These are phyloP conservation scores for Sisymbrium irio DNA, from an alignment of 345 rosid genomes.

Conservation along the genomic window DNA sequence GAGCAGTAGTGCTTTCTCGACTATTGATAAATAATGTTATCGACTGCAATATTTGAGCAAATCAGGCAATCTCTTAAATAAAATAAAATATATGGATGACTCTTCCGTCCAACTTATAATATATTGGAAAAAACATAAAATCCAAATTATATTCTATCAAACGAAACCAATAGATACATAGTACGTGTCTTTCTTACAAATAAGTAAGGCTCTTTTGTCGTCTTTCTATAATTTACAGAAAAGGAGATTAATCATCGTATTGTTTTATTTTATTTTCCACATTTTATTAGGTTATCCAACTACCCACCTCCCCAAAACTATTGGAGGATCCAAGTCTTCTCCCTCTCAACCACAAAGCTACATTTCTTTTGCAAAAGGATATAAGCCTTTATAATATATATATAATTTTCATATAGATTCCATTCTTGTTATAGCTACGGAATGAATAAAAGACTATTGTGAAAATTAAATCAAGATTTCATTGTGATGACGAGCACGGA, in stretches of 20 bases:
- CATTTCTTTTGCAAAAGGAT: background rate
- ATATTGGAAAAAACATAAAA: background rate
- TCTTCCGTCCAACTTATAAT: conserved; percentile 11
- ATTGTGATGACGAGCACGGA: background rate
- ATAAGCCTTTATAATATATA: background rate
- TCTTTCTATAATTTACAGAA: conserved; percentile 2
- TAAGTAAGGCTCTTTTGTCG: background rate
- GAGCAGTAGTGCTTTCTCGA: conserved; percentile 29
- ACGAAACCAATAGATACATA: background rate
- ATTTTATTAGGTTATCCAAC: conserved; percentile 31
- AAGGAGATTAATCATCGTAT: background rate
- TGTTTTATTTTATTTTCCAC: background rate
- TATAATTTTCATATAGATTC: background rate
- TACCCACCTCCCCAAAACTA: conserved; percentile 36
- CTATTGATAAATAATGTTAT: background rate
- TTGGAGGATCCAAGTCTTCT: conserved; percentile 36
- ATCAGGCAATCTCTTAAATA: background rate
- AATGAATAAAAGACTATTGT: background rate
- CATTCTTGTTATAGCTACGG: background rate
- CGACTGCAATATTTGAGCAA: conserved; percentile 3
- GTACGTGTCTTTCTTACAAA: background rate
- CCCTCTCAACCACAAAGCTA: conserved; percentile 31
- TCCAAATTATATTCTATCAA: conserved; percentile 10
- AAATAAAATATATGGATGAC: background rate
- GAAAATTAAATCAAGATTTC: conserved; percentile 5